Percentiles rank a stretch among this genome's conserved stretches.
phyloP scores from a whole-genome alignment of 2,329 filamentous ascomycete species.

The Phialophora macrospora region DNA sequence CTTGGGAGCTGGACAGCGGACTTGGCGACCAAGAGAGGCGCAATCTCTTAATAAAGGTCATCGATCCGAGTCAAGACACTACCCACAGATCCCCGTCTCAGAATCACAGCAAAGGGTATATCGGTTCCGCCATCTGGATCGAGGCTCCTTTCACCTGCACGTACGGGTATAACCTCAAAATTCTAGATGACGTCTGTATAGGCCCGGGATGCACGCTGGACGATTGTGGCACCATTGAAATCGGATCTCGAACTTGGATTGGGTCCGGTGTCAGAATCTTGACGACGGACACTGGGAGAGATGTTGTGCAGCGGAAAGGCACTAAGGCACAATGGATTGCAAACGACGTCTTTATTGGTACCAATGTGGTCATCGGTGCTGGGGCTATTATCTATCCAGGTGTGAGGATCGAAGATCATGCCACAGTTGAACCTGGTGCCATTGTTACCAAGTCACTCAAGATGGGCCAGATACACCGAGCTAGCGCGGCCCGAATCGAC shows the following conservation, averaged over 20 bases:
- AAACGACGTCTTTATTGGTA: slow-evolving; percentile 74
- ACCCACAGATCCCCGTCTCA: slow-evolving; percentile 65
- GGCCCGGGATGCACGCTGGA: slow-evolving; percentile 82
- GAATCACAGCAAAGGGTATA: slow-evolving; percentile 54
- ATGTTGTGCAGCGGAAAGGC: slow-evolving; percentile 74
- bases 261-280: slow-evolving; percentile 87
- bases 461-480: slow-evolving; percentile 49
- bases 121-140: slow-evolving; percentile 77
- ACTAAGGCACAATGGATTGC: slow-evolving; percentile 73
- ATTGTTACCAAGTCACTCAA: slow-evolving; percentile 52
- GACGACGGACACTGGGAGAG: slow-evolving; percentile 72
- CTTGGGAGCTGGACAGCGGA: slow-evolving; percentile 73
- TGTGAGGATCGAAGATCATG: slow-evolving; percentile 49
- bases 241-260: slow-evolving; percentile 72
- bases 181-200: slow-evolving; percentile 83
- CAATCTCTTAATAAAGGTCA: slow-evolving; percentile 63
- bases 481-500: slow-evolving; percentile 9
- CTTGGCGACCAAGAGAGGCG: slow-evolving; percentile 57
- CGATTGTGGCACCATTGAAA: slow-evolving; percentile 80
- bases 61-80: slow-evolving; percentile 72
- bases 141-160: slow-evolving; percentile 91
- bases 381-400: slow-evolving; percentile 62
- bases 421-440: slow-evolving; percentile 53
- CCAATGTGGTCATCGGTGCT: slow-evolving; percentile 69
- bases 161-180: slow-evolving; percentile 91